Evolutionary conservation across 2,329 filamentous ascomycete genomes (phyloP), one percentile per base, ranked within the genome.

Genomic region (Bimuria novae-zelandiae): DNA sequence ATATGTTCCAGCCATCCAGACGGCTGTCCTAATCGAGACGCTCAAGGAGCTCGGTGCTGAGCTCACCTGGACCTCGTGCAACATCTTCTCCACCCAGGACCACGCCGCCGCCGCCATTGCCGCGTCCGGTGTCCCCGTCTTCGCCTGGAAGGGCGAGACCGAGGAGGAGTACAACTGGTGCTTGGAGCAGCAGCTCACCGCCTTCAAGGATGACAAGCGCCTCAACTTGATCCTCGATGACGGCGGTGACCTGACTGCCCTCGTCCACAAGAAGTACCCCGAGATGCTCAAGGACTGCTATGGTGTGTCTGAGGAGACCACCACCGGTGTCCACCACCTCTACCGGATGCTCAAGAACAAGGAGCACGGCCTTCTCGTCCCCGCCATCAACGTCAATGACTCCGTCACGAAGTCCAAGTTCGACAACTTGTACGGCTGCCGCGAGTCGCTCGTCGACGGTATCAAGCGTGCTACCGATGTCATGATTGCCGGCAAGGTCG

Each of bases 111-210:
- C 94, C 65, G 94, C 94, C 77, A 97, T 99, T 80, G 94, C 94
- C 68, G 94, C 93, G 52, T 83, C 87, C 49, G 94, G 93, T 77
- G 89, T 95, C 63, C 92, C 93, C 71, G 93, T 99, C 70, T 89
- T 89, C 73, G 86, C 86, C 69, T 89, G 86, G 86, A 89, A 89
- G 79, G 86, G 92, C 74, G 94, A 99, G 90, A 96, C 93, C 69
- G 94, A 99, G 82, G 94, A 97, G 82, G 94, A 97, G 84, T 99
- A 97, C 87, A 86, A 96, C 80, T 97, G 94, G 94, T 99, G 94
- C 81, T 83, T 97, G 74, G 93, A 97, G 85, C 94, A 99, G 86
- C 94, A 97, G 84, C 89, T 99, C 72, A 78, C 84, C 63, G 89
- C 94, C 76, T 99, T 99, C 89, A 96, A 96, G 83, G 92, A 96